Conservation (phyloP, 768 basidiomycete genomes). For the Panaeolus cyanescens region DNA sequence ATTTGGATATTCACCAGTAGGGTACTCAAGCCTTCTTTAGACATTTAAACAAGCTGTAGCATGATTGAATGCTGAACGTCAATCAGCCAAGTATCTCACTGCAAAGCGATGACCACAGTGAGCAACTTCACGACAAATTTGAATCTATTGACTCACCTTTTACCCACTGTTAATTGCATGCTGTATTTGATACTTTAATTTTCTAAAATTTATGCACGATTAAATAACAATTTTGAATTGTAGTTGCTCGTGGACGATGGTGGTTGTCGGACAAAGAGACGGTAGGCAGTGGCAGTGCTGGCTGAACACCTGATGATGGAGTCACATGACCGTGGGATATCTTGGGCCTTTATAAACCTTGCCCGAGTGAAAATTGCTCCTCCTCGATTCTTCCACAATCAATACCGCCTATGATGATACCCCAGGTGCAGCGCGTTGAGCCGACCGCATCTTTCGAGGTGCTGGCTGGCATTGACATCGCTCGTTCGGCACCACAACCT, state of each 20-base stretch:
- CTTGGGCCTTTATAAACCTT: neutral
- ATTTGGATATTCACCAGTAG: neutral
- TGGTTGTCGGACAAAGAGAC: neutral
- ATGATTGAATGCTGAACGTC: neutral
- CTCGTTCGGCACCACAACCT: constrained; percentile 14
- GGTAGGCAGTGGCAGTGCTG: too few species aligned
- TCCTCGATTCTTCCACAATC: constrained; percentile 13
- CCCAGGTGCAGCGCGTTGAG: constrained; percentile 12
- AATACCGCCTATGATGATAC: constrained; percentile 13
- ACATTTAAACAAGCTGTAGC: neutral
- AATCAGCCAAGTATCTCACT: neutral
- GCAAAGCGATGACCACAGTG: neutral
- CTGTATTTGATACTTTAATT: too few species aligned
- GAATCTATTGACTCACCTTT: too few species aligned
- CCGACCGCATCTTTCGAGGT: constrained; percentile 7
- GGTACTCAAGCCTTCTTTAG: neutral
- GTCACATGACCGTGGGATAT: neutral
- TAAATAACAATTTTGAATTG: too few species aligned
- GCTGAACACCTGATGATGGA: too few species aligned
- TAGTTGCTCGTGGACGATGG: too few species aligned
- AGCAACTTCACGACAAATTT: too few species aligned
- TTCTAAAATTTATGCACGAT: too few species aligned
- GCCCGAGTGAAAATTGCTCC: neutral
- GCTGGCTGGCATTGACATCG: constrained; percentile 11
- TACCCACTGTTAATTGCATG: too few species aligned